Evolutionary conservation across 2,329 filamentous ascomycete species (phyloP).

Genomic region (Pseudogymnoascus sp.): DNA sequence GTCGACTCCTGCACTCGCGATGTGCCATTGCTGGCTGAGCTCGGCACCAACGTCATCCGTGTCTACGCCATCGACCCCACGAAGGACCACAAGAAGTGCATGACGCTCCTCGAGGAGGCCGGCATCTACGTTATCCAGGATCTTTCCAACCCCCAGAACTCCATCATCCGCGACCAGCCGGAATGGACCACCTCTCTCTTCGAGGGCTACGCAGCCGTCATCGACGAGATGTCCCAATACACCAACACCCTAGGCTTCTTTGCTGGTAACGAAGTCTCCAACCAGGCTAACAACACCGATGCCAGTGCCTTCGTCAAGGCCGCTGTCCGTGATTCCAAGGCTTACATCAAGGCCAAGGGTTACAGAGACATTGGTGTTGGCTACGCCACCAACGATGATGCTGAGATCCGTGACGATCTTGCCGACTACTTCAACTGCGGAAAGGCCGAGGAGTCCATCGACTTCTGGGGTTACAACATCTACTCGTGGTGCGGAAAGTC

Average conservation of each 20-base stretch:
- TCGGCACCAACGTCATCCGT: constrained; percentile 87
- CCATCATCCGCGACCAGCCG: constrained; percentile 77
- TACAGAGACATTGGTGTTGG: constrained; percentile 80
- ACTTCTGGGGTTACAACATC: constrained; percentile 99
- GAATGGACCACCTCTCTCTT: constrained; percentile 74
- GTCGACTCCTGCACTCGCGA: constrained; percentile 68
- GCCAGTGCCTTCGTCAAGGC: constrained; percentile 96
- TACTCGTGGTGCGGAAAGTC: constrained; percentile 97
- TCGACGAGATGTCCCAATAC: constrained; percentile 76
- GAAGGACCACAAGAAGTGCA: constrained; percentile 72
- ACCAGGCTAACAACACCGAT: constrained; percentile 77
- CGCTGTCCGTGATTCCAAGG: constrained; percentile 91
- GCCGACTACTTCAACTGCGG: constrained; percentile 96
- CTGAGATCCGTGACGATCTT: constrained; percentile 70
- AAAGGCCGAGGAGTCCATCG: constrained; percentile 57
- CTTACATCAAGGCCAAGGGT: constrained; percentile 74
- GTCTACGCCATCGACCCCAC: constrained; percentile 87
- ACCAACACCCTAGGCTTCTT: constrained; percentile 95
- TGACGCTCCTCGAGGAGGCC: constrained; percentile 70
- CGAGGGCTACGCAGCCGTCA: constrained; percentile 71
- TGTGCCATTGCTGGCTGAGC: constrained; percentile 67
- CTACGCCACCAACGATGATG: constrained; percentile 93
- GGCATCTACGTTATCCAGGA: constrained; percentile 96
- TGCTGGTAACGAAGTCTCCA: constrained; percentile 94
- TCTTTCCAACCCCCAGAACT: constrained; percentile 69